A percentile compares a stretch with the other conserved stretches of the same genome.
Conservation (phyloP, 2,329 filamentous ascomycete species). For the Aspergillus sp. region DNA sequence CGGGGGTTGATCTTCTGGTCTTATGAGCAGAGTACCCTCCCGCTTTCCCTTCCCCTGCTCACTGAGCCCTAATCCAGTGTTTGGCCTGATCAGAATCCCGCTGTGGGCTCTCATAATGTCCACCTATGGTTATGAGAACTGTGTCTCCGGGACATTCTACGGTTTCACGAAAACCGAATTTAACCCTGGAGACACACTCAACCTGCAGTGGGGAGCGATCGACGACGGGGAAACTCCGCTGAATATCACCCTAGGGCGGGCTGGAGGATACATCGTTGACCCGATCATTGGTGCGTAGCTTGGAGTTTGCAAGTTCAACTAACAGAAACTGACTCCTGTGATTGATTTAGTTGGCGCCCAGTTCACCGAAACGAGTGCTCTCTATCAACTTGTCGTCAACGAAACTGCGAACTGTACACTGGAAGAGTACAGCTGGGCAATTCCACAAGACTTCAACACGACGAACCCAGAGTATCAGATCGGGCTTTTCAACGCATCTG, state of each 20-base stretch:
- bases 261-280: conserved; percentile 4
- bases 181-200: conserved; percentile 3
- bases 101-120: background rate
- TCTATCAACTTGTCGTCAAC: conserved; percentile 9
- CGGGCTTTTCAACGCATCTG: conserved; percentile 13
- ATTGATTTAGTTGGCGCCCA: background rate
- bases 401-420: conserved; percentile 18
- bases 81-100: background rate
- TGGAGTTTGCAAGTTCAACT: no score
- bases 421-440: conserved; percentile 16
- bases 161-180: conserved; percentile 9
- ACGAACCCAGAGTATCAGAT: conserved; percentile 12
- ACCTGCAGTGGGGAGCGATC: conserved; percentile 11
- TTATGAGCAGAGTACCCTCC: no score
- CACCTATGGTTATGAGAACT: conserved; percentile 9
- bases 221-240: conserved; percentile 7
- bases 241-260: conserved; percentile 7
- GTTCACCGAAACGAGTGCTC: conserved; percentile 4
- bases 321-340: background rate
- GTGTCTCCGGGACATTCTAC: conserved; percentile 8
- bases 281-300: conserved; percentile 2
- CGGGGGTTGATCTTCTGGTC: background rate
- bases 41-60: background rate
- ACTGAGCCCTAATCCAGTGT: background rate
- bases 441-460: conserved; percentile 13